Base-by-base conservation (phyloP, 352 stramenopile species). In the Phytophthora fragariaefolia region DNA sequence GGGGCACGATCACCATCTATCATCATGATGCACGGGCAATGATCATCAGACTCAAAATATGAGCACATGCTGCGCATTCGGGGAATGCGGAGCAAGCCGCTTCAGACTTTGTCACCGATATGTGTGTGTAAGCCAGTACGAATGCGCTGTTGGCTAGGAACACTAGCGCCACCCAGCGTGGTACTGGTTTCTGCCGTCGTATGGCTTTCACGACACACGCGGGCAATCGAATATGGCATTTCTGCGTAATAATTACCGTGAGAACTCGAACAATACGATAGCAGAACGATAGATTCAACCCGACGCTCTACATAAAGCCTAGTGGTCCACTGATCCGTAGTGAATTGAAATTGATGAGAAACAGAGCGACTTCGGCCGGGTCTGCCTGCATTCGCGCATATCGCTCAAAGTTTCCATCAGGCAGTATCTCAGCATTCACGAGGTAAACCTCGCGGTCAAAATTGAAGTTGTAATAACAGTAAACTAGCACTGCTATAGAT, bases 321-420 rank as follows among this genome's bases (percentile, higher is more conserved):
- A 73, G 13, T 1, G 32, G n/a, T 6, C 62, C 54, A 36, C 40
- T 46, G 42, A 85, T 73, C 1, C 71, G 58, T 10, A 85, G 45
- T 2, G 67, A 74, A 18, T 82, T 60, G 26, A 80, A 77, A n/a
- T 58, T 73, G 8, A 69, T 45, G 6, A 72, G 66, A 15, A 85
- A 73, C 10, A 74, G 28, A 23, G 63, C 66, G 8, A 78, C 59
- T 40, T 76, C 26, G 12, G 50, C 40, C 3, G 76, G 76, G 24
- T 82, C 62, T 1, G 73, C 71, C 4, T 63, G 18, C 36, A 79
- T 58, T 4, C 54, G 54, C 0, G 76, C 67, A 12, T 59, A 63
- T 0, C 66, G 70, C 60, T 82, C 76, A 24, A 78, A 82, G 36
- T 48, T 69, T 1, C 66, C 71, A 17, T 60, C 56, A 8, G 59